These are phyloP conservation scores for Scheffersomyces parashehatae DNA, from an alignment of 1,139 yeast genomes.

Conservation along the genomic window DNA sequence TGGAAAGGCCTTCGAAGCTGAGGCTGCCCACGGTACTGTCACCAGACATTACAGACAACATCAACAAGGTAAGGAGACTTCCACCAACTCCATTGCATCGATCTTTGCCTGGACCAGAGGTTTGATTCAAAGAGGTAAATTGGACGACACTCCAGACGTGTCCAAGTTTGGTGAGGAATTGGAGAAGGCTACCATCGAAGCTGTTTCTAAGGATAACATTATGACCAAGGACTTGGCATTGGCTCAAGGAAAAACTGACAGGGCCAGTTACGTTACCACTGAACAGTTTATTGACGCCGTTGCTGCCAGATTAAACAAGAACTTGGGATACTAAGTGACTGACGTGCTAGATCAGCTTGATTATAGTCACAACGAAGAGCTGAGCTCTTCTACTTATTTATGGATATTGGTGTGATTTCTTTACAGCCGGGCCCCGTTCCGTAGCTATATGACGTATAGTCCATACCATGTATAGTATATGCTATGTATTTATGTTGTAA, in stretches of 20 bases:
- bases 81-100: slow-evolving; percentile 82
- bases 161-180: slow-evolving; percentile 63
- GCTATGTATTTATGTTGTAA: too few relatives aligned
- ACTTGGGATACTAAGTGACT: slow-evolving; percentile 17
- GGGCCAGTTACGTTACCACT: slow-evolving; percentile 70
- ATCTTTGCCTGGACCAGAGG: slow-evolving; percentile 90
- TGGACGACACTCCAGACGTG: slow-evolving; percentile 72
- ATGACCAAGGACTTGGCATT: slow-evolving; percentile 86
- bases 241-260: slow-evolving; percentile 66
- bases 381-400: too few relatives aligned
- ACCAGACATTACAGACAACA: slow-evolving; percentile 85
- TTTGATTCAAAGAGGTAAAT: slow-evolving; percentile 74
- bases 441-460: too few relatives aligned
- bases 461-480: too few relatives aligned
- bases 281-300: slow-evolving; percentile 76
- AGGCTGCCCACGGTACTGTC: slow-evolving; percentile 88
- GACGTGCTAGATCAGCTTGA: too few relatives aligned
- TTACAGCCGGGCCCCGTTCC: too few relatives aligned
- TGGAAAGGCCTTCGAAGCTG: slow-evolving; percentile 79
- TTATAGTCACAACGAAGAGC: too few relatives aligned
- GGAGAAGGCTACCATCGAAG: slow-evolving; percentile 69
- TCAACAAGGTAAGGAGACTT: slow-evolving; percentile 81
- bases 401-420: too few relatives aligned
- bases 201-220: slow-evolving; percentile 70
- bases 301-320: slow-evolving; percentile 47